phyloP scores from a whole-genome alignment of 1,284 basidiomycete species.

The Ustilago lituana region DNA sequence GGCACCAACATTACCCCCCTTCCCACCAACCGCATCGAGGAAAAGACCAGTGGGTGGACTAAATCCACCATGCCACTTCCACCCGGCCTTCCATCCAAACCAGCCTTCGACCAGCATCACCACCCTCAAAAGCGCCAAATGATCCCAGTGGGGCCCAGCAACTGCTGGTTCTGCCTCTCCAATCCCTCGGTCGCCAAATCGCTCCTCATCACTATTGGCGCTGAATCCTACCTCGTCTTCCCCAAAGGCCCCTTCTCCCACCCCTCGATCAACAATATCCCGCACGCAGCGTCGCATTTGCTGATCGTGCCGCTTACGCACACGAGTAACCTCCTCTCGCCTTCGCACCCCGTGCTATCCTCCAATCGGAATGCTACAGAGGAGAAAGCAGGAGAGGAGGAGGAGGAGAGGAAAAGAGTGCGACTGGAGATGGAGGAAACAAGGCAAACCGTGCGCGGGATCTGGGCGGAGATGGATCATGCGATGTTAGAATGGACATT shows the following conservation, averaged over 20 bases:
- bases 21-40: background rate
- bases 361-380: too few relatives aligned
- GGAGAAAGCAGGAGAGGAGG: too few relatives aligned
- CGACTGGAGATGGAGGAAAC: constrained; percentile 38
- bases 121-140: constrained; percentile 1
- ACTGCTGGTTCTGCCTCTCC: constrained; percentile 67
- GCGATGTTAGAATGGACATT: constrained; percentile 39
- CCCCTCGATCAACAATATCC: constrained; percentile 30
- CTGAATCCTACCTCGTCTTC: constrained; percentile 58
- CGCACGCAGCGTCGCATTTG: constrained; percentile 55
- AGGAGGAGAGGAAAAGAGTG: constrained; percentile 5
- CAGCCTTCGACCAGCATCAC: constrained; percentile 8
- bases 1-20: background rate
- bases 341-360: constrained; percentile 6
- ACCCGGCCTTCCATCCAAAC: constrained; percentile 28
- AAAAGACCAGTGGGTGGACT: background rate
- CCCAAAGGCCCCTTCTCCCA: constrained; percentile 59
- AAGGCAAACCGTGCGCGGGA: constrained; percentile 12
- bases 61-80: constrained; percentile 6
- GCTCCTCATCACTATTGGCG: constrained; percentile 56
- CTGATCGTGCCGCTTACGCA: constrained; percentile 60
- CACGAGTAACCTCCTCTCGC: constrained; percentile 19
- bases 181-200: constrained; percentile 60
- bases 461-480: constrained; percentile 35
- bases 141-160: constrained; percentile 57